A percentile compares a stretch with the other conserved stretches of the same genome.
phyloP scores from a whole-genome alignment of 2,329 filamentous ascomycete species.

The Colletotrichum tamarilloi region DNA sequence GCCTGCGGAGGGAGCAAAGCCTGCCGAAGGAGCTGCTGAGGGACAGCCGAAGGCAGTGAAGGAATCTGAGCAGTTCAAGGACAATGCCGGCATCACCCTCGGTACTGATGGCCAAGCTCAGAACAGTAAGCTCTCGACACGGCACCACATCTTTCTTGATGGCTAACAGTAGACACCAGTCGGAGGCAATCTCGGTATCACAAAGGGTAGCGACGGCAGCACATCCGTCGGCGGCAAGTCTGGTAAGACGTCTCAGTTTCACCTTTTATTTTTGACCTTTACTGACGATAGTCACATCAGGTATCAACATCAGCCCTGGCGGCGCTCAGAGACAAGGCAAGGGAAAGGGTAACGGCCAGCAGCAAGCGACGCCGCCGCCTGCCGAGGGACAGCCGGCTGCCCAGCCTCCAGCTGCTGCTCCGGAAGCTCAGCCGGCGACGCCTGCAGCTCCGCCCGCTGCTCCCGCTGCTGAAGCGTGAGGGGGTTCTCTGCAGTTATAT shows the following conservation, averaged over 20 bases:
- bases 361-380: conserved; percentile 1
- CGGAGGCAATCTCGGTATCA: conserved; percentile 31
- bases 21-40: neutral
- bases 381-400: neutral
- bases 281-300: neutral
- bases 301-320: conserved; percentile 26
- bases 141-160: neutral
- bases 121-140: conserved; percentile 10
- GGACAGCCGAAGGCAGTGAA: conserved; percentile 24
- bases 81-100: conserved; percentile 21
- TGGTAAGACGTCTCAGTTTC: neutral
- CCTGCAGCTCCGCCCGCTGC: neutral
- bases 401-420: neutral
- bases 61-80: conserved; percentile 32
- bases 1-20: neutral
- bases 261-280: no score
- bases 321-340: neutral
- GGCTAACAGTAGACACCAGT: neutral
- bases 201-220: conserved; percentile 30
- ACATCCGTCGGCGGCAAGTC: conserved; percentile 32
- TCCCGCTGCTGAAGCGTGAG: neutral
- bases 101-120: conserved; percentile 17
- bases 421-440: neutral
- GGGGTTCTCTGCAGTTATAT: neutral
- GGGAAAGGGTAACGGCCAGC: neutral